phyloP scores from a whole-genome alignment of 345 rosid genomes.

The Geranium brycei region DNA sequence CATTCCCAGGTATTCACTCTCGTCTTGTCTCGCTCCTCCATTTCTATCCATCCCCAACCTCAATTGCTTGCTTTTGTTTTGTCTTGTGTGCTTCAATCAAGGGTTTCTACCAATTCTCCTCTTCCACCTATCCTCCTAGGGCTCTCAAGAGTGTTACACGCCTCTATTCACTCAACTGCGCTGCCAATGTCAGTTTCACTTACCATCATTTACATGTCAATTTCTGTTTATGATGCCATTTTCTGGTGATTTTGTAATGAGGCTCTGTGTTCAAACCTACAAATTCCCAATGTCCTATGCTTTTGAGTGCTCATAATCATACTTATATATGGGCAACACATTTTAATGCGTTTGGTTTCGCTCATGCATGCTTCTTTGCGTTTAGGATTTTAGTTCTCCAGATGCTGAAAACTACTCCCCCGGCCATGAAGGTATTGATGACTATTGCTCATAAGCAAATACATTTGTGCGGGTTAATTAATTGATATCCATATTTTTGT shows the following conservation, averaged over 20 bases:
- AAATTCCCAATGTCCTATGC: too few relatives aligned
- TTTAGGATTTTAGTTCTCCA: slow-evolving; percentile 19
- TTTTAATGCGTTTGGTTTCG: too few relatives aligned
- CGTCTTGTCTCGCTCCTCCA: background rate
- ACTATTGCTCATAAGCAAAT: background rate
- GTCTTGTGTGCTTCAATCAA: background rate
- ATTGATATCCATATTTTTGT: too few relatives aligned
- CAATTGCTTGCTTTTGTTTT: background rate
- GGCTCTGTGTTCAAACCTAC: too few relatives aligned
- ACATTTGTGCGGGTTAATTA: background rate
- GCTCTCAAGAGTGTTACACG: slow-evolving; percentile 4
- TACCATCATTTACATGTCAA: background rate
- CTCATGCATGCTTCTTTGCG: background rate
- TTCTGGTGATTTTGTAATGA: too few relatives aligned
- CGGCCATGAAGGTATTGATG: slow-evolving; percentile 18
- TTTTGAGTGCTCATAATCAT: too few relatives aligned
- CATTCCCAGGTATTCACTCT: background rate
- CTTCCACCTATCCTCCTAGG: background rate
- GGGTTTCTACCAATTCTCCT: background rate
- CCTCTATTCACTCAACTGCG: slow-evolving; percentile 13
- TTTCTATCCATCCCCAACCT: background rate
- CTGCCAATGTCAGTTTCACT: slow-evolving; percentile 19
- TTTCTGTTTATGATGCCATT: background rate
- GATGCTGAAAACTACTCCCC: slow-evolving; percentile 12
- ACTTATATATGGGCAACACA: too few relatives aligned